These are phyloP conservation scores for Myxozyma kluyveri DNA, from an alignment of 805 yeast genomes.

Conservation along the genomic window DNA sequence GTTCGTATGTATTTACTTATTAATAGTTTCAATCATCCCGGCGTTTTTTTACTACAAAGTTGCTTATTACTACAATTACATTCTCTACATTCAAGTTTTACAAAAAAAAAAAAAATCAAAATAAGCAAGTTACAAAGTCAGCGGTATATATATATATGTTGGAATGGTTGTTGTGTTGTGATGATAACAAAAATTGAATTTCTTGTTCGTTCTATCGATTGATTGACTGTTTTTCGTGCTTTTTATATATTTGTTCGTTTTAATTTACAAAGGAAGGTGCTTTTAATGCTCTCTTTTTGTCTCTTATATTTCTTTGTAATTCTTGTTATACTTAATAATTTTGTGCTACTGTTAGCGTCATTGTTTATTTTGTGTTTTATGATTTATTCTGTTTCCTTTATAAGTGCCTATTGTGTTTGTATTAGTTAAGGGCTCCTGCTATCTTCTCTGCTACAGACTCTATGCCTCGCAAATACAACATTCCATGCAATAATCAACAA, in stretches of 20 bases:
- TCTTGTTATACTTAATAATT: background rate
- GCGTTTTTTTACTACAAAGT: background rate
- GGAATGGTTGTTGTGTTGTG: too few species aligned
- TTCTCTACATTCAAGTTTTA: too few species aligned
- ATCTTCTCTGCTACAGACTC: too few species aligned
- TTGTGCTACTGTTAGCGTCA: background rate
- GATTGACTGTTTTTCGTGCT: background rate
- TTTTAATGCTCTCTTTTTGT: background rate
- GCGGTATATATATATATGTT: too few species aligned
- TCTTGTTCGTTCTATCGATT: background rate
- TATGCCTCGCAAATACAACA: too few species aligned
- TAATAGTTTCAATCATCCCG: background rate
- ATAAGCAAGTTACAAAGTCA: too few species aligned
- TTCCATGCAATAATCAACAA: too few species aligned
- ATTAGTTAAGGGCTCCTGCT: background rate
- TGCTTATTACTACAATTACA: too few species aligned
- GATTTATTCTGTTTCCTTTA: background rate
- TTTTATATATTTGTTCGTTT: slow-evolving; percentile 7
- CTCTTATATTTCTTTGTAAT: background rate
- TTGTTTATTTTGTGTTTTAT: background rate
- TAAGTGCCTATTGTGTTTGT: background rate
- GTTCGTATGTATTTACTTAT: too few species aligned
- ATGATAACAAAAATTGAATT: too few species aligned
- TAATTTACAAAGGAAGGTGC: too few species aligned
- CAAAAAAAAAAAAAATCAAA: too few species aligned